Evolutionary conservation across 371 early-diverging fungal genomes (phyloP).

Genomic region (Batrachochytrium dendrobatidis): DNA sequence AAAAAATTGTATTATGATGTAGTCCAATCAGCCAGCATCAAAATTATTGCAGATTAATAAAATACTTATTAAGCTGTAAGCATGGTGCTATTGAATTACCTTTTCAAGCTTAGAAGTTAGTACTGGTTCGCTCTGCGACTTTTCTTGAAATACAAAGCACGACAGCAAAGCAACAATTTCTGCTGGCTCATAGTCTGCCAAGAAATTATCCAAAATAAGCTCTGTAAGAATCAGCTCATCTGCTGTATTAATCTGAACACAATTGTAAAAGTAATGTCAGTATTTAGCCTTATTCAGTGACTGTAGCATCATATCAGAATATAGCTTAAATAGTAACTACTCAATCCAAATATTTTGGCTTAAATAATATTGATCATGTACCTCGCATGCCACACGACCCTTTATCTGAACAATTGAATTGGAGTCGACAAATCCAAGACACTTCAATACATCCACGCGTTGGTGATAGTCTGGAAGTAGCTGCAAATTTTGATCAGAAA

Average conservation of each 20-base stretch:
- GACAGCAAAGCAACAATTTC: slow-evolving; percentile 95
- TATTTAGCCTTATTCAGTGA: background rate
- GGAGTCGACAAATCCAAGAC: slow-evolving; percentile 73
- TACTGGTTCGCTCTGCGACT: slow-evolving; percentile 47
- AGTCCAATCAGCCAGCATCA: background rate
- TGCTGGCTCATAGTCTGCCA: slow-evolving; percentile 80
- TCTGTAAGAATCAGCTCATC: slow-evolving; percentile 97
- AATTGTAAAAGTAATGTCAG: background rate
- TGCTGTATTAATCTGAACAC: slow-evolving; percentile 70
- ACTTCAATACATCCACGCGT: slow-evolving; percentile 73
- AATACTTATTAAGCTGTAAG: no score
- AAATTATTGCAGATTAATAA: background rate
- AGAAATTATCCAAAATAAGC: slow-evolving; percentile 92
- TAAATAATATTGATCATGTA: slow-evolving; percentile 27
- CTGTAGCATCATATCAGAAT: background rate
- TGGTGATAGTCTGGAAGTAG: slow-evolving; percentile 88
- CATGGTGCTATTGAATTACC: slow-evolving; percentile 9
- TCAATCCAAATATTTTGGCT: background rate
- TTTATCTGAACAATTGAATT: slow-evolving; percentile 86
- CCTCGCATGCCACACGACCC: slow-evolving; percentile 99
- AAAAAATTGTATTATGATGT: background rate
- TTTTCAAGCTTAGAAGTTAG: slow-evolving; percentile 55
- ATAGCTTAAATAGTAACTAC: background rate
- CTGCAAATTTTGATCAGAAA: slow-evolving; percentile 86
- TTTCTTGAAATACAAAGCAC: slow-evolving; percentile 95